Evolutionary conservation across 495 filamentous ascomycete genomes (phyloP).

Genomic region (Penicilliopsis zonata): DNA sequence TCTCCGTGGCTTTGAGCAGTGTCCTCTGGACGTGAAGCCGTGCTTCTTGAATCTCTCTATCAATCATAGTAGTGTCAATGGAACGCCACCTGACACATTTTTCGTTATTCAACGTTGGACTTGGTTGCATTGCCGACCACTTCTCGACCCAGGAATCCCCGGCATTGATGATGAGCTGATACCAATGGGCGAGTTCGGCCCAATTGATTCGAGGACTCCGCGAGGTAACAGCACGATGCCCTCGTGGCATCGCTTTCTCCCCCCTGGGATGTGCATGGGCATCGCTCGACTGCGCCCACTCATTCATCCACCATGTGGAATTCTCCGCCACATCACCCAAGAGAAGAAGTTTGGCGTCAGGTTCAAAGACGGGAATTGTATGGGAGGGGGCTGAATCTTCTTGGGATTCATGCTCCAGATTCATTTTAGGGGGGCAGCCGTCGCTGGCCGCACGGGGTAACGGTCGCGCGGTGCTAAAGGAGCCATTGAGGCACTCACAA

Average conservation of each 20-base stretch:
- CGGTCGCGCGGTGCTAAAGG: slow-evolving; percentile 39
- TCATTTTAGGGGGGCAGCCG: slow-evolving; percentile 16
- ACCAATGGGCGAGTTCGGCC: slow-evolving; percentile 62
- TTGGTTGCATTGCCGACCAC: slow-evolving; percentile 30
- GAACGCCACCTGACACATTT: slow-evolving; percentile 17
- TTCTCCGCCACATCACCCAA: slow-evolving; percentile 76
- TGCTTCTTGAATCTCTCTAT: slow-evolving; percentile 51
- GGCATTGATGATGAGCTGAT: slow-evolving; percentile 53
- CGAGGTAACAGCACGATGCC: slow-evolving; percentile 35
- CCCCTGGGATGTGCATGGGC: slow-evolving; percentile 15
- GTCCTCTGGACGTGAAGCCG: slow-evolving; percentile 54
- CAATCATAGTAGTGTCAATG: slow-evolving; percentile 34
- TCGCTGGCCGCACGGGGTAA: slow-evolving; percentile 14
- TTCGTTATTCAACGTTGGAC: slow-evolving; percentile 11
- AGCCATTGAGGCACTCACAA: slow-evolving; percentile 59
- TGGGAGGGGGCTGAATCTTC: slow-evolving; percentile 5
- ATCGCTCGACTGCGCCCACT: slow-evolving; percentile 19
- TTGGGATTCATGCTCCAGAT: slow-evolving; percentile 13
- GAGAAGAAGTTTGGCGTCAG: slow-evolving; percentile 69
- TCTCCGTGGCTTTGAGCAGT: slow-evolving; percentile 74
- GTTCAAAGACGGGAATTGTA: slow-evolving; percentile 30
- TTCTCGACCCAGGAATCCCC: slow-evolving; percentile 47
- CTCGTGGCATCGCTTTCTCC: slow-evolving; percentile 9
- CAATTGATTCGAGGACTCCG: slow-evolving; percentile 69
- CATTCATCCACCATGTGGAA: slow-evolving; percentile 72